Conservation (phyloP, 2,329 filamentous ascomycete species). For the Fusarium subtropicale region DNA sequence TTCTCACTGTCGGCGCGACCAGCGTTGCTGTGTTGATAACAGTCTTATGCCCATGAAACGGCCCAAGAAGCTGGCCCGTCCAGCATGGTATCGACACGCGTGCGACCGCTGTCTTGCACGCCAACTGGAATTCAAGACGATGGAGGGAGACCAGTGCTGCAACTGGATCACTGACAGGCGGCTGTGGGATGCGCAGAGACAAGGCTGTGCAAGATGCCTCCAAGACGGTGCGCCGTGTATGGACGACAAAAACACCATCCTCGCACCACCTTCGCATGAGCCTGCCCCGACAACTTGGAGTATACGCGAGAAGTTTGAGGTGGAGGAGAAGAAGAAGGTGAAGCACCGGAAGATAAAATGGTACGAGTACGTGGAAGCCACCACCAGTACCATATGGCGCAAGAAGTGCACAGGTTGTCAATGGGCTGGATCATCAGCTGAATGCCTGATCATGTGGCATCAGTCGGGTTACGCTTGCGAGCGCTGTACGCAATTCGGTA, state of each 20-base stretch:
- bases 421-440: neutral
- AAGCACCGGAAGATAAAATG: neutral
- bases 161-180: conserved; percentile 30
- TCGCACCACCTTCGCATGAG: neutral
- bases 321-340: neutral
- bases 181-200: conserved; percentile 9
- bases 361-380: conserved; percentile 15
- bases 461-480: conserved; percentile 21
- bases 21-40: neutral
- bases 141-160: neutral
- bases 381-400: conserved; percentile 10
- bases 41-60: neutral
- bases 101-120: conserved; percentile 31
- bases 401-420: conserved; percentile 24
- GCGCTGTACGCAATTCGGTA: conserved; percentile 48
- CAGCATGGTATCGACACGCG: conserved; percentile 35
- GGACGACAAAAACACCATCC: conserved; percentile 1
- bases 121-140: neutral
- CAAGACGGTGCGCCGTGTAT: conserved; percentile 16
- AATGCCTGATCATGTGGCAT: conserved; percentile 18
- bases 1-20: conserved; percentile 14
- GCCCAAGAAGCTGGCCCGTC: conserved; percentile 10
- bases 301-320: conserved; percentile 15
- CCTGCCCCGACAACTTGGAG: neutral
- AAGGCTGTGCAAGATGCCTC: conserved; percentile 16